phyloP scores from a whole-genome alignment of 192 early-diverging fungal species.

The Glomus cerebriforme region DNA sequence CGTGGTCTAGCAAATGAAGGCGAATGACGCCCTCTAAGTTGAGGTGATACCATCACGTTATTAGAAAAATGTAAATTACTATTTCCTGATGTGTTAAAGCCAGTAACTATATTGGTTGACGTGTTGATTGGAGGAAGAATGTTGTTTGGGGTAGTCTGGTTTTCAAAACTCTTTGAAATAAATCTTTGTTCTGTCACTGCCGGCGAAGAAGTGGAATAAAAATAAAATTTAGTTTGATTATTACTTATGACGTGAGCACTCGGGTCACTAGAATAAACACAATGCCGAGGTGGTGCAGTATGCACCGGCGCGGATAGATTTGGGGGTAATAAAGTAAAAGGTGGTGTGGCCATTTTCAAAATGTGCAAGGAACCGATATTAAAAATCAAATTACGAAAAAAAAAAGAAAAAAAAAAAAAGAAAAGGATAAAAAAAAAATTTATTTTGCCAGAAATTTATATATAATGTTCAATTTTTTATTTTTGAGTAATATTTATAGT shows the following conservation, averaged over 20 bases:
- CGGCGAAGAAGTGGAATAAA: neutral
- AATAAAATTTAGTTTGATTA: neutral
- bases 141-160: neutral
- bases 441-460: conserved; percentile 11
- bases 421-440: neutral
- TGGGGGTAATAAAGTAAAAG: neutral
- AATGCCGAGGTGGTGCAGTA: neutral
- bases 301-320: neutral
- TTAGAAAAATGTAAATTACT: neutral
- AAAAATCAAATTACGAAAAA: neutral
- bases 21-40: neutral
- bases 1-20: neutral
- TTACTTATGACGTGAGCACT: conserved; percentile 21
- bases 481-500: neutral
- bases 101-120: neutral
- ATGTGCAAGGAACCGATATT: conserved; percentile 18
- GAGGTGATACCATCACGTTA: conserved; percentile 4
- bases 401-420: neutral
- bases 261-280: conserved; percentile 27
- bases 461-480: conserved; percentile 8
- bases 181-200: conserved; percentile 1
- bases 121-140: conserved; percentile 18
- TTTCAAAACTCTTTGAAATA: neutral
- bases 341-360: conserved; percentile 23
- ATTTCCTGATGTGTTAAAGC: neutral